phyloP scores from a whole-genome alignment of 768 basidiomycete genomes.

The Lentinula boryana region DNA sequence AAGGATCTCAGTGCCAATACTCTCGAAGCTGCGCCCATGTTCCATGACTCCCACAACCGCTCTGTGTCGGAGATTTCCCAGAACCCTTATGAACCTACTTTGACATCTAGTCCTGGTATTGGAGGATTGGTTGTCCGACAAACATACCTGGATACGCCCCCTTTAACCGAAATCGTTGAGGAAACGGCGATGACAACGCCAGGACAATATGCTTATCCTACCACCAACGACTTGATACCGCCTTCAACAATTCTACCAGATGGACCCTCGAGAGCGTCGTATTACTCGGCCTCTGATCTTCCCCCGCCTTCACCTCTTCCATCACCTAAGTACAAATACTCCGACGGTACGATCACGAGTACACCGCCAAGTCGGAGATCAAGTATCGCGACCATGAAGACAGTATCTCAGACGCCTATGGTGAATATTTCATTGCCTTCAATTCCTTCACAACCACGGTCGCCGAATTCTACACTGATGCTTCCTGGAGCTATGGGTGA shows the following conservation, averaged over 20 bases:
- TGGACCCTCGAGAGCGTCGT: slow-evolving; percentile 42
- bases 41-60: slow-evolving; percentile 52
- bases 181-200: background rate
- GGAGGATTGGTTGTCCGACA: slow-evolving; percentile 33
- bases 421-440: background rate
- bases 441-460: slow-evolving; percentile 15
- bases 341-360: slow-evolving; percentile 40
- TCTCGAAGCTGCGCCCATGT: slow-evolving; percentile 69
- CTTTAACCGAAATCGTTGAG: slow-evolving; percentile 23
- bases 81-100: slow-evolving; percentile 43
- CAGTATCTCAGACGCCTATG: background rate
- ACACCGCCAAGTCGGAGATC: slow-evolving; percentile 35
- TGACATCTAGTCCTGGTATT: slow-evolving; percentile 23
- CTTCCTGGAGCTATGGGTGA: slow-evolving; percentile 2
- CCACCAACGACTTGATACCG: slow-evolving; percentile 6
- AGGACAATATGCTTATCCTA: slow-evolving; percentile 14
- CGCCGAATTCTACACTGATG: slow-evolving; percentile 15
- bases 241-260: slow-evolving; percentile 5
- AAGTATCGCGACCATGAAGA: slow-evolving; percentile 23
- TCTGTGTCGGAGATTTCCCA: slow-evolving; percentile 59
- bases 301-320: slow-evolving; percentile 58
- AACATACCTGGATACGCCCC: slow-evolving; percentile 43
- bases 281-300: slow-evolving; percentile 66
- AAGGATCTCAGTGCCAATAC: slow-evolving; percentile 19
- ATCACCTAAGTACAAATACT: slow-evolving; percentile 38